Conservation (phyloP, 768 basidiomycete genomes). For the Termitomyces sp. region DNA sequence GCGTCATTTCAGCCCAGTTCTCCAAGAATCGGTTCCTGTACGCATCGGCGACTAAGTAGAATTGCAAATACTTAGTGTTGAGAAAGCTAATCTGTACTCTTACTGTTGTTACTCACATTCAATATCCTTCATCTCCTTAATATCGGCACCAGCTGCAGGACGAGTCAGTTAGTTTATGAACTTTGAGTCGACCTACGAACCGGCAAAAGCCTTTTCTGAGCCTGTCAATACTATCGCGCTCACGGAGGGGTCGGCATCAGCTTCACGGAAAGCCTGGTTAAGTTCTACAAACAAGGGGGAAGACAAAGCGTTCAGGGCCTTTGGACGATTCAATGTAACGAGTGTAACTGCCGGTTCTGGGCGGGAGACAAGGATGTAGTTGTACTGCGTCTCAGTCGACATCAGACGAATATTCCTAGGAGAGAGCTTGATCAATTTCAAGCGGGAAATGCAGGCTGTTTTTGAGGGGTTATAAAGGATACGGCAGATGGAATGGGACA, state of each 20-base stretch:
- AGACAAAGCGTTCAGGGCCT: slow-evolving; percentile 85
- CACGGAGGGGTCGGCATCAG: slow-evolving; percentile 68
- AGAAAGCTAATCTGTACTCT: background rate
- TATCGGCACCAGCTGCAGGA: slow-evolving; percentile 85
- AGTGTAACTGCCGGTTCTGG: slow-evolving; percentile 72
- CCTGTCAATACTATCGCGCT: slow-evolving; percentile 93
- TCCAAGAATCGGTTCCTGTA: slow-evolving; percentile 85
- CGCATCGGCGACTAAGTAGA: slow-evolving; percentile 68
- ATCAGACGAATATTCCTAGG: slow-evolving; percentile 39
- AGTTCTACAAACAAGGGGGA: slow-evolving; percentile 80
- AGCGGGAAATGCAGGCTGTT: slow-evolving; percentile 10
- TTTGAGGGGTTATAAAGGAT: slow-evolving; percentile 19
- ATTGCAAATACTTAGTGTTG: too few species aligned
- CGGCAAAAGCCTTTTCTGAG: slow-evolving; percentile 90
- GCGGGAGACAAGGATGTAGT: slow-evolving; percentile 65
- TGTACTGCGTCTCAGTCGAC: slow-evolving; percentile 48
- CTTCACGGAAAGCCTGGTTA: slow-evolving; percentile 69
- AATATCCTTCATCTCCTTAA: slow-evolving; percentile 99
- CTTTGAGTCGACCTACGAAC: slow-evolving; percentile 39
- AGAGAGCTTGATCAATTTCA: slow-evolving; percentile 11
- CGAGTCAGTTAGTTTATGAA: slow-evolving; percentile 2
- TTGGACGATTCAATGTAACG: slow-evolving; percentile 87
- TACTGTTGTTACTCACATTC: slow-evolving; percentile 53
- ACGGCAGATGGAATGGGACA: slow-evolving; percentile 24
- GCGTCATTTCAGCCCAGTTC: slow-evolving; percentile 74